phyloP scores from a whole-genome alignment of 2,329 filamentous ascomycete genomes.

The Penicillium olsonii region DNA sequence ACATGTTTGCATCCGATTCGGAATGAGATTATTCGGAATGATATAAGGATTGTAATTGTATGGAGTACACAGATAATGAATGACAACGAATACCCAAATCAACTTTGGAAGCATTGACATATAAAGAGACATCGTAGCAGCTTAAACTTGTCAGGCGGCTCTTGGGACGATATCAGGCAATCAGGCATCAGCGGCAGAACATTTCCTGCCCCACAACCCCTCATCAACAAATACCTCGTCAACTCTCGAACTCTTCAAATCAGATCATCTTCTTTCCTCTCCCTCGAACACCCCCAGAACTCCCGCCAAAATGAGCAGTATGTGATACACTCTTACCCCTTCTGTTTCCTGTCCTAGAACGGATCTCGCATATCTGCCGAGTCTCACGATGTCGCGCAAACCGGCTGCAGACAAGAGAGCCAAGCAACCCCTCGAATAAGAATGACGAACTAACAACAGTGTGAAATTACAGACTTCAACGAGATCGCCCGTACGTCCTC shows the following conservation, averaged over 20 bases:
- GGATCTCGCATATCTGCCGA: neutral
- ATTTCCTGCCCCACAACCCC: conserved; percentile 30
- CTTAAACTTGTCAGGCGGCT: conserved; percentile 1
- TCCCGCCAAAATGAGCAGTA: conserved; percentile 38
- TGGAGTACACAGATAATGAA: conserved; percentile 1
- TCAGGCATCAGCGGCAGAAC: conserved; percentile 16
- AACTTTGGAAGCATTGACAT: too few species aligned
- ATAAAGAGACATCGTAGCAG: too few species aligned
- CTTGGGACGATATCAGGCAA: conserved; percentile 14
- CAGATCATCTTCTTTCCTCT: conserved; percentile 26
- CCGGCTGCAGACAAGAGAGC: neutral
- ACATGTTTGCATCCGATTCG: conserved; percentile 81
- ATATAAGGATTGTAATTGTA: conserved; percentile 21
- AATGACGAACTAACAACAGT: conserved; percentile 15
- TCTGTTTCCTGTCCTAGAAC: neutral
- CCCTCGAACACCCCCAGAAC: neutral
- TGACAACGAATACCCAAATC: neutral
- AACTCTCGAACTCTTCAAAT: conserved; percentile 12
- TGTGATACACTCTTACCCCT: conserved; percentile 16
- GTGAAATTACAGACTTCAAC: conserved; percentile 42
- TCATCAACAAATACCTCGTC: conserved; percentile 27
- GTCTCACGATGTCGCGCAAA: conserved; percentile 20
- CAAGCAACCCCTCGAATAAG: neutral
- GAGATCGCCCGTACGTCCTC: conserved; percentile 42
- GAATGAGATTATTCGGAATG: conserved; percentile 39